Percentiles rank a stretch among this genome's conserved stretches.
phyloP scores from a whole-genome alignment of 2,329 filamentous ascomycete genomes.

The Aureobasidium sp. region DNA sequence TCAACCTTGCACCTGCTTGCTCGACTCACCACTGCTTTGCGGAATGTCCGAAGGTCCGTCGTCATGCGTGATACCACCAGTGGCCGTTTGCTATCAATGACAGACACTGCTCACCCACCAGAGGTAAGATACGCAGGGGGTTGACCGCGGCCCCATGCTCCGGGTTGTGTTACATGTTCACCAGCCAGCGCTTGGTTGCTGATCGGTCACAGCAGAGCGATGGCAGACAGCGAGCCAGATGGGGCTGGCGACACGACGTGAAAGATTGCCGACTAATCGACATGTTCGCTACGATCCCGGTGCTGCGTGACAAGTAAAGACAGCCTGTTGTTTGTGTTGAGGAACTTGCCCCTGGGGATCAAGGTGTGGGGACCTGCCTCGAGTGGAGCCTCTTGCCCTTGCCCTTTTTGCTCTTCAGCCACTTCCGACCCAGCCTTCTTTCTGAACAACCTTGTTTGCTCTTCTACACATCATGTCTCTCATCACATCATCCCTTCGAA shows the following conservation, averaged over 20 bases:
- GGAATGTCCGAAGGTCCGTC: neutral
- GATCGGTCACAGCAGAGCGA: neutral
- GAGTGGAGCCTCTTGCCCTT: neutral
- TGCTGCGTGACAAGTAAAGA: neutral
- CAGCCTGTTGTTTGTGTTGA: slow-evolving; percentile 8
- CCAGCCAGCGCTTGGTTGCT: slow-evolving; percentile 5
- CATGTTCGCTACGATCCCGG: neutral
- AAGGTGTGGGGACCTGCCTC: neutral
- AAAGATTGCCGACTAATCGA: neutral
- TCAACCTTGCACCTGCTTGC: neutral
- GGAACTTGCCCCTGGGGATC: neutral
- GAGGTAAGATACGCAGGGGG: neutral
- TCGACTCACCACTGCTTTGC: neutral
- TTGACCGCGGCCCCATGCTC: slow-evolving; percentile 8
- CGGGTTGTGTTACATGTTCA: slow-evolving; percentile 9
- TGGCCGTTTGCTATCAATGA: neutral
- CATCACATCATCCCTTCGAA: neutral
- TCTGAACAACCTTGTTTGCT: neutral
- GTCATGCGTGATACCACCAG: neutral
- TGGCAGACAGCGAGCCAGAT: neutral
- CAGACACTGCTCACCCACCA: neutral
- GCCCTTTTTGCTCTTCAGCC: neutral
- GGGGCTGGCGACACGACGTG: neutral
- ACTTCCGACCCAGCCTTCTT: neutral
- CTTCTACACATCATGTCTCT: neutral